A percentile compares a stretch with the other conserved stretches of the same genome.
Evolutionary conservation across 164 flowering plant genomes (phyloP).

Genomic region (Vitis rotundifolia): DNA sequence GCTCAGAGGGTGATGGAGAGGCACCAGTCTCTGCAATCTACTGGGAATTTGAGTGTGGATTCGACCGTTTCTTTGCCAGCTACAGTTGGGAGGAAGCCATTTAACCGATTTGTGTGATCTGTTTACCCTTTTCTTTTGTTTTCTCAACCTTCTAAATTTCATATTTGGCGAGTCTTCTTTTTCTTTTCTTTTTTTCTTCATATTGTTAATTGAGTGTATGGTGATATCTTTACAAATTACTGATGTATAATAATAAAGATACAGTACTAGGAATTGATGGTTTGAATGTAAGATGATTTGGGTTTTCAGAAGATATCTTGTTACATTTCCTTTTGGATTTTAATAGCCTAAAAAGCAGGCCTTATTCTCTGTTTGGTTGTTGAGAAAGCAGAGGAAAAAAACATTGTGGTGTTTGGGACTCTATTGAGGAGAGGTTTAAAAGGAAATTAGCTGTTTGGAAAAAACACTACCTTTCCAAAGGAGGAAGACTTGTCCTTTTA

Average conservation of each 20-base stretch:
- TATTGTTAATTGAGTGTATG: slow-evolving; percentile 25
- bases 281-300: slow-evolving; percentile 19
- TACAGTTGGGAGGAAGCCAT: slow-evolving; percentile 77
- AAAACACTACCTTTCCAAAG: too few relatives aligned
- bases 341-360: too few relatives aligned
- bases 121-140: slow-evolving; percentile 6
- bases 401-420: too few relatives aligned
- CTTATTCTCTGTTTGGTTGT: too few relatives aligned
- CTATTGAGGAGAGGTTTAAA: too few relatives aligned
- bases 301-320: slow-evolving; percentile 5
- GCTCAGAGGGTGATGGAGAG: slow-evolving; percentile 41
- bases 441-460: too few relatives aligned
- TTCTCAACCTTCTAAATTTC: slow-evolving; percentile 2
- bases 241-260: slow-evolving; percentile 28
- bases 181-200: not conserved
- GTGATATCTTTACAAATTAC: slow-evolving; percentile 12
- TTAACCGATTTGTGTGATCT: slow-evolving; percentile 83
- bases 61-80: slow-evolving; percentile 84
- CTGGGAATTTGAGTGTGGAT: slow-evolving; percentile 73
- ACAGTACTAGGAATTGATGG: slow-evolving; percentile 24
- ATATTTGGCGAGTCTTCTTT: slow-evolving; percentile 1
- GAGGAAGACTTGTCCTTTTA: too few relatives aligned
- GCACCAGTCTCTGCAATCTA: slow-evolving; percentile 46
- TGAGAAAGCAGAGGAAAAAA: too few relatives aligned
- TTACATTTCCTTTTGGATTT: too few relatives aligned